Percentiles rank a stretch among this genome's conserved stretches.
phyloP scores from a whole-genome alignment of 202 grass and related monocot genomes.

The Saccharum hybrid region DNA sequence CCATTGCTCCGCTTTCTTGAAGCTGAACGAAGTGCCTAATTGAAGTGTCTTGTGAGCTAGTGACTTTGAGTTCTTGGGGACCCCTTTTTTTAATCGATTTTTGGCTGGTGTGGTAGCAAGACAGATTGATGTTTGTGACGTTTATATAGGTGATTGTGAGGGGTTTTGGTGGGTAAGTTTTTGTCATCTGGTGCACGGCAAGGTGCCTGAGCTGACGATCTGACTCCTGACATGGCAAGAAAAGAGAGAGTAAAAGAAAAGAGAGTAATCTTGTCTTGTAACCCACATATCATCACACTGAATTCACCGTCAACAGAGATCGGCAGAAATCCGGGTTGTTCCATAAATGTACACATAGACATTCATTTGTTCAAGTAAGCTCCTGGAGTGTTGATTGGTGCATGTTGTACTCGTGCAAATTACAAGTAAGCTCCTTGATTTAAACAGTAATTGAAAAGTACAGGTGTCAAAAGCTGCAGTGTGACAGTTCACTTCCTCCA shows the following conservation, averaged over 20 bases:
- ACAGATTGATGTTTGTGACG: not conserved
- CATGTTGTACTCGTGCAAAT: not conserved
- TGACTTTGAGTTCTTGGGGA: not conserved
- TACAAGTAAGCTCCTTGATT: not conserved
- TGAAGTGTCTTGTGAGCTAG: not conserved
- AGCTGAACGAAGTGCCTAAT: not conserved
- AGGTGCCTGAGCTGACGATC: not conserved
- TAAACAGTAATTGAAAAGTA: not conserved
- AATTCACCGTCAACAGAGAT: constrained; percentile 19
- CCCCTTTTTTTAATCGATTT: not conserved
- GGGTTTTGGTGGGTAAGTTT: constrained; percentile 23
- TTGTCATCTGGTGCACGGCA: constrained; percentile 45
- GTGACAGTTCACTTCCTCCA: not conserved
- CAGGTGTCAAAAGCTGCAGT: not conserved
- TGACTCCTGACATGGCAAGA: not conserved
- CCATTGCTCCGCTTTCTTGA: constrained; percentile 44
- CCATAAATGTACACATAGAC: constrained; percentile 5
- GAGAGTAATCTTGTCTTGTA: not conserved
- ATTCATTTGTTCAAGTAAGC: not conserved
- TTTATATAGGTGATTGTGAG: constrained; percentile 34
- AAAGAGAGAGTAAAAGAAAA: not conserved
- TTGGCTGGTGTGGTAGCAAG: not conserved
- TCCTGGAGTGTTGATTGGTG: not conserved
- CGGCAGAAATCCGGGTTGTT: not conserved
- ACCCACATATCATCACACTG: constrained; percentile 1